Base-by-base conservation (phyloP, 2,329 filamentous ascomycete genomes). In the Fusarium sterilihyphosum region DNA sequence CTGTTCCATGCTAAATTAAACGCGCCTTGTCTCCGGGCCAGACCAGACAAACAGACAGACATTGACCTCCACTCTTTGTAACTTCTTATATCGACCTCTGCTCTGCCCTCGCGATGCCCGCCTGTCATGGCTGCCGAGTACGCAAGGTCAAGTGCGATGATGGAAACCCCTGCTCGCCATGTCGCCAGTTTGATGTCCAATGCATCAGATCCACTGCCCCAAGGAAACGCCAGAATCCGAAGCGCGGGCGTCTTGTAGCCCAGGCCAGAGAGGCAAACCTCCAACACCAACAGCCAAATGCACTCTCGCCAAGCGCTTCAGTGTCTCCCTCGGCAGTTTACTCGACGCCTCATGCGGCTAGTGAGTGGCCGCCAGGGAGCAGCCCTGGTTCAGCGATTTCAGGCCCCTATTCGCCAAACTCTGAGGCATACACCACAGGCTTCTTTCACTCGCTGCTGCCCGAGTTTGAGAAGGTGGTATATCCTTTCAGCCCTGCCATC, bases 131-230 rank as follows among this genome's bases (percentile, higher is more conserved):
- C 52, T 78, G 76, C 52, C 76, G 76, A 47, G 66, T 78, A 38
- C 76, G 76, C 54, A 78, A 78, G 71, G 76, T 78, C 57, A 77
- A 71, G 53, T 78, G 76, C 66, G 76, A 78, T 58, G 74, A 77
- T 40, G 70, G 62, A 22, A 61, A 74, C 26, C 76, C 76, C 43
- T 78, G 76, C 56, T 69, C 67, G 35, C 73, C 73, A 40, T 78
- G 76, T 31, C 63, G 64, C 29, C 73, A 77, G 35, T 73, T 75
- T 52, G 64, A 70, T 54, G 61, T 78, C 41, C 65, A 71, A 41
- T 77, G 75, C 73, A 62, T 76, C 53, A 72, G 67, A 60, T 66
- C 73, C 22, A 61, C 67, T 37, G 63, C 67, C 17, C 71, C 73
- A 18, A 70, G 47, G 67, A 76, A 76, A 65, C 73, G 73, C 43